Base-by-base conservation (phyloP, 345 rosid genomes). In the Cardiospermum halicacabum region DNA sequence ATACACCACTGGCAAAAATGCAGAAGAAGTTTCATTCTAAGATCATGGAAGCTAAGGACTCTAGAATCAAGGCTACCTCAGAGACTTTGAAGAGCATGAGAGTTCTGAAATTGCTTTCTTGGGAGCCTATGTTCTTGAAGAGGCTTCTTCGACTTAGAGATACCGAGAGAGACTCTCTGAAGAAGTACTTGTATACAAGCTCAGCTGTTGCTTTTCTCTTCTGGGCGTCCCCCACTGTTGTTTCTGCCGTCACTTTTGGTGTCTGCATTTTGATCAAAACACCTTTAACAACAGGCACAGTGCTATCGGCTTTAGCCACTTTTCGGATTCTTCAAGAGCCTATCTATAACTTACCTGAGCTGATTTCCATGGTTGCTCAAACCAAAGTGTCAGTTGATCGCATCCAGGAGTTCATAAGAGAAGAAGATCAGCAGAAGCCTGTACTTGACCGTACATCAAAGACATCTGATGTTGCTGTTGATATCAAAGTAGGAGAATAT, bases 291-390 rank as follows among this genome's bases (percentile, higher is more conserved):
- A 69, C 89, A 0, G 87, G 84, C 9, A 75, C 75, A 5, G 88
- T 85, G 4, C 81, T 88, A 57, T 81, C 91, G 13, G 82, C 85
- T 48, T 53, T 85, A 54, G 91, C 89, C 18, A 85, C 89, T 8
- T 84, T 85, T 37, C 62, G 82, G 53, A 83, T 85, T 56, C 65
- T 85, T 51, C 84, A 83, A 63, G 95, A 88, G 16, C 89, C 95
- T 1, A 87, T 87, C 28, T 81, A 76, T 34, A 82, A 82, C 68
- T 57, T 84, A 50, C 89, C 89, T 1, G 80, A 87, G 82, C 84
- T 84, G 31, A 62, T 84, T 28, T 80, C 93, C 56, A 75, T 81
- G 83, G 67, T 81, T 56, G 67, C 79, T 28, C 89, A 84, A 66
- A 71, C 88, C 2, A 76, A 84, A 72, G 81, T 81, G 43, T 87